Conservation (phyloP, 2,329 filamentous ascomycete genomes). For the Penicillium sp. region DNA sequence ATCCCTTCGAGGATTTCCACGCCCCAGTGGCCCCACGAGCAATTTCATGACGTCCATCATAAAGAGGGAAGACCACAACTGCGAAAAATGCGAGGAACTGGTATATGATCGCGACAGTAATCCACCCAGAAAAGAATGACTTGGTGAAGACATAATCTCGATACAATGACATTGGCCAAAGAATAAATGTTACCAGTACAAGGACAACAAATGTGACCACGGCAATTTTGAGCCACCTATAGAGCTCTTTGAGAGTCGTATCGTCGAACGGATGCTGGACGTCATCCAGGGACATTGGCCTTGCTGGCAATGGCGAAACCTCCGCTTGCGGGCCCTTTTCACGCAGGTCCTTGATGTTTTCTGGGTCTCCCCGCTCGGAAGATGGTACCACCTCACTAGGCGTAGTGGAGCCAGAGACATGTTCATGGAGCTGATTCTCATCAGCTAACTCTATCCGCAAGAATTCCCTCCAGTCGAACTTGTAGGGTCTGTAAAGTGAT, state of each 20-base stretch:
- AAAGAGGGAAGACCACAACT: conserved; percentile 48
- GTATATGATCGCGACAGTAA: conserved; percentile 46
- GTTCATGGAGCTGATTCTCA: no score
- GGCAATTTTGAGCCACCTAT: conserved; percentile 41
- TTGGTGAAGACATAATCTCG: conserved; percentile 47
- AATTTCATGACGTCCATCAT: no score
- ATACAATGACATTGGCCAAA: conserved; percentile 51
- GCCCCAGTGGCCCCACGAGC: no score
- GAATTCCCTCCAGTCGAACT: conserved; percentile 46
- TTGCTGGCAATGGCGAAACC: no score
- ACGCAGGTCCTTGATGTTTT: no score
- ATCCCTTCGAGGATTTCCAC: no score
- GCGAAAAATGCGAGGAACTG: conserved; percentile 47
- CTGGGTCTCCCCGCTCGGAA: no score
- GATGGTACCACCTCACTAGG: no score
- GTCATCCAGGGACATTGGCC: no score
- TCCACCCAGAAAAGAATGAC: conserved; percentile 47
- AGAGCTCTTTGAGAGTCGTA: conserved; percentile 31
- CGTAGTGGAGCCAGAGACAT: no score
- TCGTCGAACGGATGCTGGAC: conserved; percentile 44
- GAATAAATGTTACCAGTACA: conserved; percentile 45
- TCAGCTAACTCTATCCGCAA: conserved; percentile 42
- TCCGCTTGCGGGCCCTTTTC: no score
- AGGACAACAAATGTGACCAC: conserved; percentile 41
- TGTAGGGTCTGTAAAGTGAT: conserved; percentile 39